These are phyloP conservation scores for Corchorus capsularis DNA, from an alignment of 345 rosid species.

Conservation along the genomic window DNA sequence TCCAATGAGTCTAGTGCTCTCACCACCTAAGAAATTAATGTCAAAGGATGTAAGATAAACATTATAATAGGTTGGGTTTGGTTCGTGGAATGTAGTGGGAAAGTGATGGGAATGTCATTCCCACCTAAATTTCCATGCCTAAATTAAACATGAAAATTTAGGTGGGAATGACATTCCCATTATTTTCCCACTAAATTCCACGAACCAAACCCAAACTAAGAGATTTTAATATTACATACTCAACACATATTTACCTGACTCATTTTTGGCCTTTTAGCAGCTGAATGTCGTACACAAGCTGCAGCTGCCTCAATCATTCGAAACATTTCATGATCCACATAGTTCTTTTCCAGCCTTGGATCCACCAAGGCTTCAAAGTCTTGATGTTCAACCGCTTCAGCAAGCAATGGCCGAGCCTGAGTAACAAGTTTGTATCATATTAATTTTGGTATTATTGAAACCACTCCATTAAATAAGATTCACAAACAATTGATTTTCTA, in stretches of 20 bases:
- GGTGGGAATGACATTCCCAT: too few relatives aligned
- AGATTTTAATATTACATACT: background rate
- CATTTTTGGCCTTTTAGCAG: conserved; percentile 84
- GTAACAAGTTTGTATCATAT: conserved; percentile 13
- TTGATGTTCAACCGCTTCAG: conserved; percentile 75
- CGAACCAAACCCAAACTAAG: too few relatives aligned
- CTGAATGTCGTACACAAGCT: conserved; percentile 94
- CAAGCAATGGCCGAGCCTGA: conserved; percentile 89
- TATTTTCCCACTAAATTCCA: too few relatives aligned
- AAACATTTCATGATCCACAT: conserved; percentile 70
- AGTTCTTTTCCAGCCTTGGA: conserved; percentile 63
- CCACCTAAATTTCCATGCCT: too few relatives aligned
- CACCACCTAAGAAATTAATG: conserved; percentile 50
- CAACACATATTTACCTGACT: conserved; percentile 61
- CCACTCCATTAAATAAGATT: background rate
- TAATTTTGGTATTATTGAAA: background rate
- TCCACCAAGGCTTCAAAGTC: conserved; percentile 70
- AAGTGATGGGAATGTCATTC: too few relatives aligned
- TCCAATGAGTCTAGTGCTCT: conserved; percentile 84
- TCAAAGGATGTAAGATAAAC: background rate
- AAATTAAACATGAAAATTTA: too few relatives aligned
- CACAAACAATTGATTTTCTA: background rate
- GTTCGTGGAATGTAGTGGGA: too few relatives aligned
- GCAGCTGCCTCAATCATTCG: conserved; percentile 98
- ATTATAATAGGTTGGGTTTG: background rate